A percentile compares a stretch with the other conserved stretches of the same genome.
Conservation (phyloP, 192 early-diverging fungal genomes). For the Phycomyces blakesleeanus region DNA sequence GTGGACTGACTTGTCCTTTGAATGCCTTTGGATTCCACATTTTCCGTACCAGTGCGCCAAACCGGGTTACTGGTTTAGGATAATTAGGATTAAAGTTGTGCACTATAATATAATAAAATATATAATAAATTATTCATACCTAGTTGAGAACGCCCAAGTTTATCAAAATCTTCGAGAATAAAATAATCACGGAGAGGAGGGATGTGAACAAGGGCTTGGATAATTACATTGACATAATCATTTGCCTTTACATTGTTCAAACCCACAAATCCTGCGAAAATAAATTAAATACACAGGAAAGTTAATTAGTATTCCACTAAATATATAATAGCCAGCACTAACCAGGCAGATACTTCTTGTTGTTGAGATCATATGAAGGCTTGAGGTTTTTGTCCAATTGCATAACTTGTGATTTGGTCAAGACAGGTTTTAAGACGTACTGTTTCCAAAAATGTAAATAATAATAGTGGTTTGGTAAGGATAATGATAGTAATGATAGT, state of each 20-base stretch:
- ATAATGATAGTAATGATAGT: too few relatives aligned
- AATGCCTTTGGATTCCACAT: slow-evolving; percentile 92
- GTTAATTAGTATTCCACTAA: too few relatives aligned
- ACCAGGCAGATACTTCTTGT: slow-evolving; percentile 83
- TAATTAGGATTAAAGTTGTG: too few relatives aligned
- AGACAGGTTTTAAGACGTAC: slow-evolving; percentile 84
- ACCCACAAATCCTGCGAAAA: slow-evolving; percentile 74
- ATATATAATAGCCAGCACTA: too few relatives aligned
- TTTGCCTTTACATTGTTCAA: slow-evolving; percentile 94
- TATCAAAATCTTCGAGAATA: slow-evolving; percentile 57
- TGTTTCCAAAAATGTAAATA: slow-evolving; percentile 16
- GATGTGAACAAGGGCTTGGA: slow-evolving; percentile 86
- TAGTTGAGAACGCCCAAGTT: slow-evolving; percentile 44
- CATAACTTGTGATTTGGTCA: slow-evolving; percentile 61
- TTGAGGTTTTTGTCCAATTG: slow-evolving; percentile 59
- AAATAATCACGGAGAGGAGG: slow-evolving; percentile 81
- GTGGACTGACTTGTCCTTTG: slow-evolving; percentile 93
- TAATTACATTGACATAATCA: slow-evolving; percentile 90
- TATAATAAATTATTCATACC: too few relatives aligned
- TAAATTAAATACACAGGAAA: not conserved
- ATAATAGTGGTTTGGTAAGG: too few relatives aligned
- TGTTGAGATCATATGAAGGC: slow-evolving; percentile 76
- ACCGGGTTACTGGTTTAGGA: slow-evolving; percentile 62
- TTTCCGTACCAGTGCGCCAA: slow-evolving; percentile 77
- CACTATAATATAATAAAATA: too few relatives aligned